Percentiles rank a stretch among this genome's conserved stretches.
phyloP scores from a whole-genome alignment of 805 yeast genomes.

The Hemisphaericaspora nanyangensis region DNA sequence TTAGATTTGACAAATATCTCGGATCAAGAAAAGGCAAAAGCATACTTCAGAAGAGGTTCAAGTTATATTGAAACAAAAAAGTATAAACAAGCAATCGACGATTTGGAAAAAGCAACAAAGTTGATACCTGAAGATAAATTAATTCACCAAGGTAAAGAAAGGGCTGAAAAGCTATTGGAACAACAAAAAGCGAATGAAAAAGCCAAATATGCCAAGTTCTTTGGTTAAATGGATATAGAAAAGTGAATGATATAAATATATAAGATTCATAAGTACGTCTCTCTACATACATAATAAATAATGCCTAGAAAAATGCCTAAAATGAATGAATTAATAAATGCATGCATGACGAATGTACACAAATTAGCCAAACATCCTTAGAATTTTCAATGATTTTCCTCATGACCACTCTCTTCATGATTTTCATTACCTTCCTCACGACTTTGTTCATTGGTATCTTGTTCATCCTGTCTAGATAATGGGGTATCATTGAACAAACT shows the following conservation, averaged over 20 bases:
- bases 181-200: slow-evolving; percentile 47
- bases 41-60: slow-evolving; percentile 52
- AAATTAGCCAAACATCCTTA: no score
- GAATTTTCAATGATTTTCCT: no score
- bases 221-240: slow-evolving; percentile 24
- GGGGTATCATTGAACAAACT: slow-evolving; percentile 18
- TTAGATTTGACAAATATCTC: slow-evolving; percentile 45
- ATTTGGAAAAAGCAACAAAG: slow-evolving; percentile 41
- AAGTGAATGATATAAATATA: not conserved
- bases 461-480: slow-evolving; percentile 4
- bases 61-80: slow-evolving; percentile 42
- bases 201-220: slow-evolving; percentile 61
- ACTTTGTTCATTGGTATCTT: no score
- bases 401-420: no score
- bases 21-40: slow-evolving; percentile 51
- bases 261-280: not conserved
- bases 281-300: no score
- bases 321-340: no score
- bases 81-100: slow-evolving; percentile 46
- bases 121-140: slow-evolving; percentile 47
- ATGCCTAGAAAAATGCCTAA: no score
- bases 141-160: slow-evolving; percentile 42
- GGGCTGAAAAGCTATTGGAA: slow-evolving; percentile 37
- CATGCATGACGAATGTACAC: no score
- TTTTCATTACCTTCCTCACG: no score